These are phyloP conservation scores for Hydnum rufescens DNA, from an alignment of 768 basidiomycete species.

Conservation along the genomic window DNA sequence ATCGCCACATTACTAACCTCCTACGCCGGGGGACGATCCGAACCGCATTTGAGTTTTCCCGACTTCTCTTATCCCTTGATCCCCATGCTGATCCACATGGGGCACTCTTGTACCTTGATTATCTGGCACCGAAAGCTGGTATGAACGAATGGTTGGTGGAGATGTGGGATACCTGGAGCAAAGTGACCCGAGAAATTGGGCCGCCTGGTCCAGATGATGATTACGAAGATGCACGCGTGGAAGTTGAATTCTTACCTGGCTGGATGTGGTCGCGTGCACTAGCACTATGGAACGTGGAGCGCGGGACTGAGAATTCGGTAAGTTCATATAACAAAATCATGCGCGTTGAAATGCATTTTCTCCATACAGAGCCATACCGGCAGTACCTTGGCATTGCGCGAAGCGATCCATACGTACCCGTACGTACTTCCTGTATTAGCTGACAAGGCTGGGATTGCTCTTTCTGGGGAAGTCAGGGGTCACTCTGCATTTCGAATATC, in stretches of 20 bases:
- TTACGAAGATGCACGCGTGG: constrained; percentile 9
- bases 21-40: constrained; percentile 77
- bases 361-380: constrained; percentile 28
- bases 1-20: constrained; percentile 35
- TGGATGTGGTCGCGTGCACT: constrained; percentile 57
- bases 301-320: constrained; percentile 22
- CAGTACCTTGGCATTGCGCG: constrained; percentile 47
- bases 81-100: constrained; percentile 83
- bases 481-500: constrained; percentile 50
- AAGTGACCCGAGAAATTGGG: constrained; percentile 1
- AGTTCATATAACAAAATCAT: constrained; percentile 15
- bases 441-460: constrained; percentile 58
- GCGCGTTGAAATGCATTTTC: not conserved
- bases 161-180: constrained; percentile 27
- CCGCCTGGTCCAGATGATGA: constrained; percentile 2
- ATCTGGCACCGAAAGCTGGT: constrained; percentile 60
- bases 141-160: constrained; percentile 69
- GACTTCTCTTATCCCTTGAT: constrained; percentile 69
- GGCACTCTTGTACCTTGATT: constrained; percentile 62
- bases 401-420: constrained; percentile 64
- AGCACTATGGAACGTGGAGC: constrained; percentile 35
- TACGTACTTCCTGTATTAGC: constrained; percentile 63
- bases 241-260: constrained; percentile 52
- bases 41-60: constrained; percentile 80
- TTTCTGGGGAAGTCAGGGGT: constrained; percentile 36